phyloP scores from a whole-genome alignment of 169 alveolate species.

The Perkinsus olseni region DNA sequence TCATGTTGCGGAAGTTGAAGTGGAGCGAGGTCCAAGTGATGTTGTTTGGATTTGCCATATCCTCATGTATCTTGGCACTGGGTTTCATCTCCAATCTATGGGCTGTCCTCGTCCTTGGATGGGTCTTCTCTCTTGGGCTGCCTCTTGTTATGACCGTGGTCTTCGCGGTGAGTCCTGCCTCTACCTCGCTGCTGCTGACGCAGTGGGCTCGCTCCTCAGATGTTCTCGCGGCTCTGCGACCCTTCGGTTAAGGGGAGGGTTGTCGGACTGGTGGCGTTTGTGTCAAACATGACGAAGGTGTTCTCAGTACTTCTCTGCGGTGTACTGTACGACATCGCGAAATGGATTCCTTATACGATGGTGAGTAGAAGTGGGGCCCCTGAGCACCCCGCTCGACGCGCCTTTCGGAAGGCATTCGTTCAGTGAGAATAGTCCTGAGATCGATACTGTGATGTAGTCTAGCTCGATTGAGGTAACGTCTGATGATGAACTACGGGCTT shows the following conservation, averaged over 20 bases:
- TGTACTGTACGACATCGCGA: background rate
- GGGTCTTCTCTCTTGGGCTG: background rate
- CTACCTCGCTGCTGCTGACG: too few relatives aligned
- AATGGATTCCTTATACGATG: background rate
- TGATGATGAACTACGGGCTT: too few relatives aligned
- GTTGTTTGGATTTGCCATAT: background rate
- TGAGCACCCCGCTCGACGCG: too few relatives aligned
- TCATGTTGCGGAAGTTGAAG: background rate
- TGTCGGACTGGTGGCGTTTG: background rate
- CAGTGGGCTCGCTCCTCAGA: too few relatives aligned
- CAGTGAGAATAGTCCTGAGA: too few relatives aligned
- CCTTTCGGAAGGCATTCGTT: too few relatives aligned
- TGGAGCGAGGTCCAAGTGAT: background rate
- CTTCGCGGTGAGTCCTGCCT: background rate
- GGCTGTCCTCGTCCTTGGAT: background rate
- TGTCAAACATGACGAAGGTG: background rate
- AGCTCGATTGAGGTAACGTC: too few relatives aligned
- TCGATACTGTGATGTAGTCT: too few relatives aligned
- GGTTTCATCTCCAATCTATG: background rate
- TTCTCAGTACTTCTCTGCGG: background rate
- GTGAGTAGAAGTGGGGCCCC: background rate
- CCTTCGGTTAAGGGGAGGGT: background rate
- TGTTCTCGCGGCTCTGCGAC: background rate
- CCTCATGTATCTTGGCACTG: background rate
- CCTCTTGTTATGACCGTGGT: background rate